Evolutionary conservation across 345 rosid genomes (phyloP), one percentile per base, ranked within the genome.

Genomic region (Hirschfeldia incana): DNA sequence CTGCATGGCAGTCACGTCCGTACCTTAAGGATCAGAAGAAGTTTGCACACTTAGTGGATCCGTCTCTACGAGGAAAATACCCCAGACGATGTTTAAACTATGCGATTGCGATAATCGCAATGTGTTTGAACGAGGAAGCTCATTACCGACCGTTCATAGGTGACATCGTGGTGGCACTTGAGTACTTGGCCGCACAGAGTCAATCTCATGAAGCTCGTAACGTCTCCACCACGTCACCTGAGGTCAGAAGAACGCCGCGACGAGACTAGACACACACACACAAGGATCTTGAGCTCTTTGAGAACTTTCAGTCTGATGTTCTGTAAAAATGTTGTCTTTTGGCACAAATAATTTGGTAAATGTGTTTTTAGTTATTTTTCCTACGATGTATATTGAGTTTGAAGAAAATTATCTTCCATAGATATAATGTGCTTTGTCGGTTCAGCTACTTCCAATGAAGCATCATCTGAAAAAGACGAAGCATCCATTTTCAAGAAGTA

Each of bases 61-160:
- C 99, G 10, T 70, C 78, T 42, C 76, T 95, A 68, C 86, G 84
- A 73, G 98, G 98, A 42, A 74, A 75, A 26, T 91, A 83, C 67
- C 92, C 99, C 55, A 88, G 88, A 8, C 87, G 97, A 11, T 91
- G 97, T 84, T 84, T 95, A 80, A 92, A 93, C 87, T 91, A 95
- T 46, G 94, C 97, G 16, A 83, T 93, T 62, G 99, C 98, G 21
- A 83, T 95, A 4, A 86, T 97, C 1, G 90, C 94, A 30, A 95
- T 95, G 99, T 93, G 99, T 84, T 88, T 95, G 6, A 88, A 90
- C 33, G 99, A 95, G 81, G 97, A 95, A 84, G 97, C 99, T 8
- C 85, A 81, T 74, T 91, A 89, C 69, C 94, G 98, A 57, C 99
- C 99, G 8, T 86, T 90, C 28, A 90, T 95, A 42, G 80, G 88